Evolutionary conservation across 306 rosid genomes (phyloP).

Genomic region (Cicer arietinum): DNA sequence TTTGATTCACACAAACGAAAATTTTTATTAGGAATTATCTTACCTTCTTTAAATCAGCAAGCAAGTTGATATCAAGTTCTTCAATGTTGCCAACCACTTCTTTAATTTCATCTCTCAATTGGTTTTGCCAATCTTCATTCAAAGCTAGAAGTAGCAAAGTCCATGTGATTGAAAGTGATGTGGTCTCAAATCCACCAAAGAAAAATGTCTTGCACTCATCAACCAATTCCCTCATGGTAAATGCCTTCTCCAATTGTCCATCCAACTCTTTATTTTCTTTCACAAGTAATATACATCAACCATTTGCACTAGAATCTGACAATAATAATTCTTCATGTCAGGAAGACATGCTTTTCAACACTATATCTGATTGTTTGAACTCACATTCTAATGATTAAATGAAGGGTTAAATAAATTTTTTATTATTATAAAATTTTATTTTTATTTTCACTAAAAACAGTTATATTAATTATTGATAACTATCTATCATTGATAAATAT

Average conservation of each 20-base stretch:
- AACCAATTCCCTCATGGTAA: constrained; percentile 58
- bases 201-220: constrained; percentile 89
- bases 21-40: not conserved
- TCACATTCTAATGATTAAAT: no score
- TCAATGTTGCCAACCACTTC: constrained; percentile 56
- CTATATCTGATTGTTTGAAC: no score
- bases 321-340: no score
- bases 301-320: no score
- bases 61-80: constrained; percentile 52
- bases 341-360: no score
- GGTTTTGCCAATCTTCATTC: constrained; percentile 73
- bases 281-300: no score
- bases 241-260: constrained; percentile 32
- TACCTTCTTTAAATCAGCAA: constrained; percentile 69
- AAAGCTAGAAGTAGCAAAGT: constrained; percentile 70
- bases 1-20: not conserved
- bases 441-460: no score
- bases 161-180: constrained; percentile 83
- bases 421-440: no score
- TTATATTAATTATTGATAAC: no score
- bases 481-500: no score
- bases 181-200: constrained; percentile 88
- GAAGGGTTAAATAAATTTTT: no score
- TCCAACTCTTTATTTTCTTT: constrained; percentile 46
- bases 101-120: no score